phyloP scores from a whole-genome alignment of 2,329 filamentous ascomycete genomes.

The Helicocarpus griseus region DNA sequence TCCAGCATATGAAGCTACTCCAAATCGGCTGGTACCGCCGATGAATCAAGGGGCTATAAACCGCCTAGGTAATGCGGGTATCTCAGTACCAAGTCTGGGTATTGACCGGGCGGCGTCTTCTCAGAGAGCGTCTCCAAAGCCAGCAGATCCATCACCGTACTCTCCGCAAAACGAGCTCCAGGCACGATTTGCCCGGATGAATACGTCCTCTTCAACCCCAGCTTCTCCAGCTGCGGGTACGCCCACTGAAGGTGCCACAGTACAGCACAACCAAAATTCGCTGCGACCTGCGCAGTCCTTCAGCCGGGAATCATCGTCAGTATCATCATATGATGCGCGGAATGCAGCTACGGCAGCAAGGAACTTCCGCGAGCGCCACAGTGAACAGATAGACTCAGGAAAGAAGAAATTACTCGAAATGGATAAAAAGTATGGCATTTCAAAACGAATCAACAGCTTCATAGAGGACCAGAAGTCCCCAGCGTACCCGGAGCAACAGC shows the following conservation, averaged over 20 bases:
- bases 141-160: slow-evolving; percentile 15
- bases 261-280: slow-evolving; percentile 52
- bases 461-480: slow-evolving; percentile 32
- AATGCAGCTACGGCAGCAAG: slow-evolving; percentile 52
- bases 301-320: slow-evolving; percentile 51
- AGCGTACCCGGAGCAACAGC: slow-evolving; percentile 13
- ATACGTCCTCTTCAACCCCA: slow-evolving; percentile 25
- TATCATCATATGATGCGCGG: slow-evolving; percentile 50
- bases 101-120: slow-evolving; percentile 45
- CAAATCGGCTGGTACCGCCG: slow-evolving; percentile 15
- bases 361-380: slow-evolving; percentile 57
- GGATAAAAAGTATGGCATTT: slow-evolving; percentile 53
- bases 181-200: slow-evolving; percentile 53
- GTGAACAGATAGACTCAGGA: slow-evolving; percentile 56
- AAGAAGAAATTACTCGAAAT: slow-evolving; percentile 47
- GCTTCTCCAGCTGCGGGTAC: slow-evolving; percentile 19
- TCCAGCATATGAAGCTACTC: slow-evolving; percentile 38
- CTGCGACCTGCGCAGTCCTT: slow-evolving; percentile 51
- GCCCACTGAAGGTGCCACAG: slow-evolving; percentile 26
- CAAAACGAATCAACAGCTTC: slow-evolving; percentile 40
- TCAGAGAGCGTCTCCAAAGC: slow-evolving; percentile 19
- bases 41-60: slow-evolving; percentile 52
- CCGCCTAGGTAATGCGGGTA: slow-evolving; percentile 61
- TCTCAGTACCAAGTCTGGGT: slow-evolving; percentile 68
- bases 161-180: slow-evolving; percentile 57